Evolutionary conservation across 495 filamentous ascomycete genomes (phyloP).

Genomic region (Cairneyella variabilis): DNA sequence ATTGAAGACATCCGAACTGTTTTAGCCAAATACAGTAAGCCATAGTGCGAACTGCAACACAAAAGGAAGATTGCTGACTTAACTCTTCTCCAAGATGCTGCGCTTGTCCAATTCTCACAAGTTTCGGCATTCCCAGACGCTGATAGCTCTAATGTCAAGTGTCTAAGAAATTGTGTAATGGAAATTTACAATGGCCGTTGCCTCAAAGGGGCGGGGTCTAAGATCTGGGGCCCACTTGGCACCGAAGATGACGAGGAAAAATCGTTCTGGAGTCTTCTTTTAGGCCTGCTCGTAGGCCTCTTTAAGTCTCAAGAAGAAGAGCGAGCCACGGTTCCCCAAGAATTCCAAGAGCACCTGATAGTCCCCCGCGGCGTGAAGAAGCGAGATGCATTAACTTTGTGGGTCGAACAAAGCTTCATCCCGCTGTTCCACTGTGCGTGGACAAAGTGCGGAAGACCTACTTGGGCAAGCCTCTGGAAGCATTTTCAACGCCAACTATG

Average conservation of each 20-base stretch:
- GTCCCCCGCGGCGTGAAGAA: background rate
- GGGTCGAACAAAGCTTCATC: slow-evolving; percentile 5
- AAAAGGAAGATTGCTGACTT: no score
- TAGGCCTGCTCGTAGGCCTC: background rate
- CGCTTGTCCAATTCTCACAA: slow-evolving; percentile 3
- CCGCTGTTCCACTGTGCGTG: slow-evolving; percentile 3
- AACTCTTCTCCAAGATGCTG: background rate
- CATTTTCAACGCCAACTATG: background rate
- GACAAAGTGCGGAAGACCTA: background rate
- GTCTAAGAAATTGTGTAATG: slow-evolving; percentile 2
- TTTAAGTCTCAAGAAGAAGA: background rate
- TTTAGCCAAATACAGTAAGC: slow-evolving; percentile 8
- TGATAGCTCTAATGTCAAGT: slow-evolving; percentile 1
- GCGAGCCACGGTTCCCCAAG: background rate
- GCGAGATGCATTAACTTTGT: slow-evolving; percentile 1
- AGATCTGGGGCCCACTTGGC: slow-evolving; percentile 1
- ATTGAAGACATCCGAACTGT: background rate
- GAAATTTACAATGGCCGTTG: background rate
- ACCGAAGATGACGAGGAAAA: background rate
- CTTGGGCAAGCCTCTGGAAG: slow-evolving; percentile 1
- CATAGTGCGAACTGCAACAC: background rate
- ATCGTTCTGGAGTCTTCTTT: background rate
- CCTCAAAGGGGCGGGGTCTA: background rate
- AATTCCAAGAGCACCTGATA: slow-evolving; percentile 10
- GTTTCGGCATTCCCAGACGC: background rate